Evolutionary conservation across 2,329 filamentous ascomycete genomes (phyloP).

Genomic region (Penicillium expansum): DNA sequence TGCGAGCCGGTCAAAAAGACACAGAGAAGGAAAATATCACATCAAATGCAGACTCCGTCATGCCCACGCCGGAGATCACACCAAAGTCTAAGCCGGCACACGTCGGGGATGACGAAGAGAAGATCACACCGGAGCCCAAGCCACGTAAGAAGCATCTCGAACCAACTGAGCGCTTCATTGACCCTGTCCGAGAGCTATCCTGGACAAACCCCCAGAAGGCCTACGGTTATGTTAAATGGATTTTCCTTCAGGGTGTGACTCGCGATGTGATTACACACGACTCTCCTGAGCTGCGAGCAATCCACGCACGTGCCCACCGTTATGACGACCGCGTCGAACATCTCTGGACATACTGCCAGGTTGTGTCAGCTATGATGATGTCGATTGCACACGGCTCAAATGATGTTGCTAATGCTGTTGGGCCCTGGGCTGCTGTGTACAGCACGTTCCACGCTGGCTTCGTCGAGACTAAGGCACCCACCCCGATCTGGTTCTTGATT

Average conservation of each 20-base stretch:
- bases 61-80: slow-evolving; percentile 5
- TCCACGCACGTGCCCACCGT: slow-evolving; percentile 42
- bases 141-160: slow-evolving; percentile 20
- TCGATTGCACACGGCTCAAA: slow-evolving; percentile 48
- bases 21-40: neutral
- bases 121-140: slow-evolving; percentile 17
- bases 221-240: slow-evolving; percentile 44
- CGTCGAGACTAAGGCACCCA: slow-evolving; percentile 31
- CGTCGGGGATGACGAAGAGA: slow-evolving; percentile 14
- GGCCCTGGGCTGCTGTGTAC: slow-evolving; percentile 42
- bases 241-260: slow-evolving; percentile 46
- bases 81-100: slow-evolving; percentile 1
- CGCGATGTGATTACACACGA: slow-evolving; percentile 44
- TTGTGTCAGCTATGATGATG: slow-evolving; percentile 42
- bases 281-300: slow-evolving; percentile 35
- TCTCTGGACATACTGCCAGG: slow-evolving; percentile 47
- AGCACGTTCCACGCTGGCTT: slow-evolving; percentile 33
- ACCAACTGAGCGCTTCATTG: slow-evolving; percentile 29
- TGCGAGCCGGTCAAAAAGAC: slow-evolving; percentile 19
- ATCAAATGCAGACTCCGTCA: slow-evolving; percentile 6
- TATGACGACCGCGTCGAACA: slow-evolving; percentile 51
- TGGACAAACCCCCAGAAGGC: slow-evolving; percentile 20
- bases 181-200: slow-evolving; percentile 12
- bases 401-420: slow-evolving; percentile 45
- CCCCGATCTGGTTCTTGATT: slow-evolving; percentile 42